Conservation (phyloP, 1,284 basidiomycete species). For the Blastosporella zonata region DNA sequence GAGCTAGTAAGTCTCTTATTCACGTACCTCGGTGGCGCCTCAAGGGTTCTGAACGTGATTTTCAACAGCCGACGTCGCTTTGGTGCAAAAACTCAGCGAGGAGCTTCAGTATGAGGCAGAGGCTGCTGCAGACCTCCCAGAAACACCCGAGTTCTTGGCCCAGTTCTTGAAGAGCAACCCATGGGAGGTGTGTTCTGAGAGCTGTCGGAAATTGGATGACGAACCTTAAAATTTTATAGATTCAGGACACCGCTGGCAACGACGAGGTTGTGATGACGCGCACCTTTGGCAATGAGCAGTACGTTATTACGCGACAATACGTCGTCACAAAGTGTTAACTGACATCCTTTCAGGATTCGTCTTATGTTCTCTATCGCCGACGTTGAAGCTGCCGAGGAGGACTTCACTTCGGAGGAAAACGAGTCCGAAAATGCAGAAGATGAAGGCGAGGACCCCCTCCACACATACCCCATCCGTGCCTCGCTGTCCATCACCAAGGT, state of each 20-base stretch:
- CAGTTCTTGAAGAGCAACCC: conserved; percentile 72
- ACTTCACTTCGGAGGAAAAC: conserved; percentile 35
- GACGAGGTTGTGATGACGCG: conserved; percentile 85
- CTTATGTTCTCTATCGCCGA: conserved; percentile 85
- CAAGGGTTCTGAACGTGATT: neutral
- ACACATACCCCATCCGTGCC: conserved; percentile 69
- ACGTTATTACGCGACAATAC: conserved; percentile 25
- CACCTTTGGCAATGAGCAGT: conserved; percentile 92
- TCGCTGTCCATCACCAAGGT: conserved; percentile 87
- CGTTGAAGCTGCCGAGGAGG: conserved; percentile 49
- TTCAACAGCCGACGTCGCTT: conserved; percentile 61
- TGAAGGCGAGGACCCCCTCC: conserved; percentile 38
- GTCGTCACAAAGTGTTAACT: neutral
- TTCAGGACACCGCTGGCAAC: conserved; percentile 69
- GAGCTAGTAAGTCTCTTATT: conserved; percentile 48
- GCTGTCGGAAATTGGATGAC: conserved; percentile 1
- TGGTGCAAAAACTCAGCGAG: conserved; percentile 75
- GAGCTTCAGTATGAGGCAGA: conserved; percentile 88
- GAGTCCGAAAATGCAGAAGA: conserved; percentile 34
- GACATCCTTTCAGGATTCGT: conserved; percentile 51
- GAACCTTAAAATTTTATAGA: conserved; percentile 35
- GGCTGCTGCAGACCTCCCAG: conserved; percentile 35
- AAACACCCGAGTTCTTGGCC: conserved; percentile 77
- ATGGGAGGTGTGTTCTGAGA: conserved; percentile 60
- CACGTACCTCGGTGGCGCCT: neutral